A percentile compares a stretch with the other conserved stretches of the same genome.
Conservation (phyloP, 2,329 filamentous ascomycete species). For the Lithohypha guttulata region DNA sequence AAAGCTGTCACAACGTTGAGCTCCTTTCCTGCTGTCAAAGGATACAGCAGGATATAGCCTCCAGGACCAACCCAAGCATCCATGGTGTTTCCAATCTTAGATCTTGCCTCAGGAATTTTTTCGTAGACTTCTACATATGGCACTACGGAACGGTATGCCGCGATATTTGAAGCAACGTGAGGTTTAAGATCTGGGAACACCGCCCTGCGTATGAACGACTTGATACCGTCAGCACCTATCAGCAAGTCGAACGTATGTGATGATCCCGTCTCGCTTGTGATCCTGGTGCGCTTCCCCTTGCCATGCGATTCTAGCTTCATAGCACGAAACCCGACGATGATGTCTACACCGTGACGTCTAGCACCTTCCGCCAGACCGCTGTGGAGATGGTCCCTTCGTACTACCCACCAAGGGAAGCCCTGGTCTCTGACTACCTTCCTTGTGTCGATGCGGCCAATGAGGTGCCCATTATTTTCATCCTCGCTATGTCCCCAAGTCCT, state of each 20-base stretch:
- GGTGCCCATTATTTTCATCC: slow-evolving; percentile 26
- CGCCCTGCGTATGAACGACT: slow-evolving; percentile 29
- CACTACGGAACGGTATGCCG: slow-evolving; percentile 38
- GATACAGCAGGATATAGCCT: slow-evolving; percentile 19
- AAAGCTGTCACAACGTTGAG: slow-evolving; percentile 18
- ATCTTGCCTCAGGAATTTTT: slow-evolving; percentile 16
- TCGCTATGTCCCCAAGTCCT: slow-evolving; percentile 28
- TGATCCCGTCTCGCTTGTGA: slow-evolving; percentile 19
- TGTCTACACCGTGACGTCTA: slow-evolving; percentile 27
- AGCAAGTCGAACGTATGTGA: slow-evolving; percentile 28
- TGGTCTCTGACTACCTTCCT: slow-evolving; percentile 13
- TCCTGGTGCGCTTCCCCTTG: slow-evolving; percentile 10
- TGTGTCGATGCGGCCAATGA: slow-evolving; percentile 12
- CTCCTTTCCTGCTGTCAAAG: slow-evolving; percentile 16
- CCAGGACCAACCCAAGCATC: slow-evolving; percentile 18
- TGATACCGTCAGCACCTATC: slow-evolving; percentile 35
- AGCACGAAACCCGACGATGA: slow-evolving; percentile 32
- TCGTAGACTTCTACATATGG: slow-evolving; percentile 32
- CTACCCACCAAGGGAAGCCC: slow-evolving; percentile 26
- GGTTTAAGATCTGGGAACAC: slow-evolving; percentile 35
- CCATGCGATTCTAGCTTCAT: slow-evolving; percentile 24
- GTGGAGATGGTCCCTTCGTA: slow-evolving; percentile 40
- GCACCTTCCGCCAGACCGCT: slow-evolving; percentile 33
- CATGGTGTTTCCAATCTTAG: slow-evolving; percentile 15
- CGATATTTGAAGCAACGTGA: slow-evolving; percentile 31